Conservation (phyloP, 2,329 filamentous ascomycete species). For the Macrophomina phaseolina region DNA sequence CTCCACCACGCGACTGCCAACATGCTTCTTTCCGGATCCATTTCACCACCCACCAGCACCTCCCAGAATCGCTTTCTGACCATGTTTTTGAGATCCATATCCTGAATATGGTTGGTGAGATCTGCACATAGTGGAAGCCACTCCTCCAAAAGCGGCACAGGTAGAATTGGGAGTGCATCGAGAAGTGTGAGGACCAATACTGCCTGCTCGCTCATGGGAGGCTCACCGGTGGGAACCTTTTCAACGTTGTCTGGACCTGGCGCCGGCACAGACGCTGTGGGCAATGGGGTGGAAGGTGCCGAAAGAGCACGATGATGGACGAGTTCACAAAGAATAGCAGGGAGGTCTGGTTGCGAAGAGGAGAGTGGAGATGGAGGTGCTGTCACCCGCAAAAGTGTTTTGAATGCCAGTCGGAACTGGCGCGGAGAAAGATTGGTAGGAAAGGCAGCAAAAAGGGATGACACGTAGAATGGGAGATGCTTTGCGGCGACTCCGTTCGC, state of each 20-base stretch:
- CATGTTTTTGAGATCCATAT: conserved; percentile 65
- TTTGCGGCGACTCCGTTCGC: conserved; percentile 67
- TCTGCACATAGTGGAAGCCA: conserved; percentile 78
- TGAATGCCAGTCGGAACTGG: conserved; percentile 89
- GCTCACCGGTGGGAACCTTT: conserved; percentile 35
- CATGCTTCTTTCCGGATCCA: conserved; percentile 84
- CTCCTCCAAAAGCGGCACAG: conserved; percentile 73
- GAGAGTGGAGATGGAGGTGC: conserved; percentile 79
- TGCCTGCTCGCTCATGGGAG: conserved; percentile 74
- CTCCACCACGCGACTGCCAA: conserved; percentile 89
- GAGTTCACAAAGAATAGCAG: conserved; percentile 80
- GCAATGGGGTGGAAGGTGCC: conserved; percentile 55
- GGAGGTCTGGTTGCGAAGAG: conserved; percentile 75
- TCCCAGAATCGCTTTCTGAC: conserved; percentile 80
- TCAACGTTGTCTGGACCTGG: conserved; percentile 41
- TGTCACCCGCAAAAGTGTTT: conserved; percentile 80
- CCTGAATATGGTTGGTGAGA: conserved; percentile 68
- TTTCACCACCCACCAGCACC: conserved; percentile 77
- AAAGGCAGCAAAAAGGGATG: conserved; percentile 79
- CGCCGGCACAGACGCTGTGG: conserved; percentile 42
- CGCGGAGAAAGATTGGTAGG: conserved; percentile 77
- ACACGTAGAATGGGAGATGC: conserved; percentile 82
- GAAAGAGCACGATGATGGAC: conserved; percentile 68
- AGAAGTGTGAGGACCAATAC: conserved; percentile 77
- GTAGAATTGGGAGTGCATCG: conserved; percentile 77